A percentile compares a stretch with the other conserved stretches of the same genome.
These are phyloP conservation scores for Trichosporon asahii DNA, from an alignment of 1,284 basidiomycete genomes.

Conservation along the genomic window DNA sequence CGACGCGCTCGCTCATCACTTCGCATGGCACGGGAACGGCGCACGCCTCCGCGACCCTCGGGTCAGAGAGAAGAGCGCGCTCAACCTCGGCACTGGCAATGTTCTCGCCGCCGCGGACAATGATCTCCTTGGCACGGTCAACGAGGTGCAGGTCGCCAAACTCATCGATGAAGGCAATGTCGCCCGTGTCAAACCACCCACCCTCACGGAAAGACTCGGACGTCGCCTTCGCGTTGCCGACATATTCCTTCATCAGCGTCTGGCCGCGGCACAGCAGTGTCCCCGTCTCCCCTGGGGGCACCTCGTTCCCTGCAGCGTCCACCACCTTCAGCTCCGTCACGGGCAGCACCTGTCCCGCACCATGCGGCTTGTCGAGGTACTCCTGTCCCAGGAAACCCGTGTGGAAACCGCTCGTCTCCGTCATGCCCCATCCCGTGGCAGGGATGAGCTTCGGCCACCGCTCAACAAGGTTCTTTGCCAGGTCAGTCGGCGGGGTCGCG, in stretches of 20 bases:
- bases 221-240: slow-evolving; percentile 39
- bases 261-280: slow-evolving; percentile 39
- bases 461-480: slow-evolving; percentile 29
- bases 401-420: slow-evolving; percentile 46
- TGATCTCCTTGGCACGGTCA: slow-evolving; percentile 36
- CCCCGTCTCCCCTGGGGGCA: slow-evolving; percentile 30
- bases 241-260: slow-evolving; percentile 48
- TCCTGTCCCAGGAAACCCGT: slow-evolving; percentile 39
- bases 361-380: slow-evolving; percentile 27
- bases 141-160: slow-evolving; percentile 42
- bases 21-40: slow-evolving; percentile 38
- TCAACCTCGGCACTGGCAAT: slow-evolving; percentile 40
- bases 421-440: slow-evolving; percentile 42
- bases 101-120: slow-evolving; percentile 48
- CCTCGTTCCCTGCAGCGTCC: slow-evolving; percentile 28
- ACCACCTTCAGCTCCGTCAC: slow-evolving; percentile 39
- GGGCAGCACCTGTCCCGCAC: slow-evolving; percentile 36
- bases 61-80: slow-evolving; percentile 37
- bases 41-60: slow-evolving; percentile 33
- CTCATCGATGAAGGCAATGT: slow-evolving; percentile 35
- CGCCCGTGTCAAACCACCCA: slow-evolving; percentile 47
- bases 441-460: slow-evolving; percentile 32
- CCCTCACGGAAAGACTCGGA: slow-evolving; percentile 33
- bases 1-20: slow-evolving; percentile 40
- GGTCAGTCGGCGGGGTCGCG: slow-evolving; percentile 37